phyloP scores from a whole-genome alignment of 805 yeast species.

The Saccharomycopsis sp. region DNA sequence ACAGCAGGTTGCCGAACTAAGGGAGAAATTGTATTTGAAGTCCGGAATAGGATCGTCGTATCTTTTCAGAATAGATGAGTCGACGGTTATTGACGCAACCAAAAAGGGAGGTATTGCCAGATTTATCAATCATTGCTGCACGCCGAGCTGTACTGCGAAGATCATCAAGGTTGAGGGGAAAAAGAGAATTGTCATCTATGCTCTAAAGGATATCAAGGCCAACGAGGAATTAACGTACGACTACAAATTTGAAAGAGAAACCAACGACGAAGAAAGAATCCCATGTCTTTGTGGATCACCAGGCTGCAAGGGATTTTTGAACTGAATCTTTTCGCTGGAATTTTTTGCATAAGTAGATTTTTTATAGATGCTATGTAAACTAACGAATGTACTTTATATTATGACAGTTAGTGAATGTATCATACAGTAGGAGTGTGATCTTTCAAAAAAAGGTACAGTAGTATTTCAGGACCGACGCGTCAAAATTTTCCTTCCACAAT shows the following conservation, averaged over 20 bases:
- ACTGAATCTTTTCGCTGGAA: conserved; percentile 33
- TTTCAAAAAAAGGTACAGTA: no score
- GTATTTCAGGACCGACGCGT: no score
- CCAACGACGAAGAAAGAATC: conserved; percentile 79
- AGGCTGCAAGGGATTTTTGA: conserved; percentile 87
- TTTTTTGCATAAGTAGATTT: no score
- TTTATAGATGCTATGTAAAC: neutral
- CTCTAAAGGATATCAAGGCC: conserved; percentile 77
- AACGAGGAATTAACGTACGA: conserved; percentile 94
- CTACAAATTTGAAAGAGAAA: conserved; percentile 89
- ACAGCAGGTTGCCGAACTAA: conserved; percentile 87
- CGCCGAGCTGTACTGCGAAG: conserved; percentile 95
- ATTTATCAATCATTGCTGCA: conserved; percentile 95
- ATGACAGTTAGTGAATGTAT: no score
- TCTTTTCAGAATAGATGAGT: conserved; percentile 85
- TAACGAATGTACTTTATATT: neutral
- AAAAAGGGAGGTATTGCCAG: conserved; percentile 96
- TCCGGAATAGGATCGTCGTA: conserved; percentile 96
- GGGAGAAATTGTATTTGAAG: conserved; percentile 78
- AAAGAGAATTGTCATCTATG: conserved; percentile 91
- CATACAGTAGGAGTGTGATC: no score
- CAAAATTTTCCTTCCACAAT: no score
- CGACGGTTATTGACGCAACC: conserved; percentile 94
- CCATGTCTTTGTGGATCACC: conserved; percentile 94
- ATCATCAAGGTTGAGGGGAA: conserved; percentile 92